Evolutionary conservation across 2,329 filamentous ascomycete species (phyloP), one percentile per base, ranked within the genome.

Genomic region (Calonectria henricotiae): DNA sequence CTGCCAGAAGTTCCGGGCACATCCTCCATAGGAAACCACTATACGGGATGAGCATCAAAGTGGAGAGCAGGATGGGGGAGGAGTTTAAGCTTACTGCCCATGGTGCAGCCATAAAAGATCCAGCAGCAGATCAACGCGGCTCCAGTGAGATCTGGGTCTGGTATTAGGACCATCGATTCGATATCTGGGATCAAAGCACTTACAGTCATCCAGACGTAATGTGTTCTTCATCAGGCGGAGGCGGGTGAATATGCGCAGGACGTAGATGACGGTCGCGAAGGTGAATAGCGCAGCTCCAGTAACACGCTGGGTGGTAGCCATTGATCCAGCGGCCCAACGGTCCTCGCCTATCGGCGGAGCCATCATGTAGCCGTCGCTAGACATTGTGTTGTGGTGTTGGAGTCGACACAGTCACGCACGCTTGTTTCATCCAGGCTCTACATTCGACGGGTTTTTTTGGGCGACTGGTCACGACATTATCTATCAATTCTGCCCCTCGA

Each of bases 101-200:
- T 76, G 0, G 74, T 76, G 12, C 74, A 75, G 2, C 68, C 74
- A 32, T 76, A 76, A 12, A 76, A 76, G 0, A 54, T 23, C 74
- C 74, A 76, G 2, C 74, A 76, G 2, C 73, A 69, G 30, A 75
- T n/a, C 32, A 76, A 13, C 9, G 73, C 69, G 2, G 73, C 74
- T 5, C 74, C 74, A 1, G 74, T 74, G 2, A 76, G 65, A 8
- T 49, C 74, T 75, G 5, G 0, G 3, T 1, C 11, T 15, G 3
- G 35, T 39, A 17, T 58, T 15, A 58, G 51, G 4, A 58, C 17
- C 12, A 17, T 6, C 3, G 4, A 20, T 54, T 23, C 11, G 3
- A 37, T 17, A 39, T 37, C 4, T 39, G n/a, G 20, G 35, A 58
- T 20, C 12, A 12, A 11, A 25, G 5, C 3, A 39, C 51, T 39